Evolutionary conservation across 805 yeast genomes (phyloP).

Genomic region (Ogataea paraovalis): DNA sequence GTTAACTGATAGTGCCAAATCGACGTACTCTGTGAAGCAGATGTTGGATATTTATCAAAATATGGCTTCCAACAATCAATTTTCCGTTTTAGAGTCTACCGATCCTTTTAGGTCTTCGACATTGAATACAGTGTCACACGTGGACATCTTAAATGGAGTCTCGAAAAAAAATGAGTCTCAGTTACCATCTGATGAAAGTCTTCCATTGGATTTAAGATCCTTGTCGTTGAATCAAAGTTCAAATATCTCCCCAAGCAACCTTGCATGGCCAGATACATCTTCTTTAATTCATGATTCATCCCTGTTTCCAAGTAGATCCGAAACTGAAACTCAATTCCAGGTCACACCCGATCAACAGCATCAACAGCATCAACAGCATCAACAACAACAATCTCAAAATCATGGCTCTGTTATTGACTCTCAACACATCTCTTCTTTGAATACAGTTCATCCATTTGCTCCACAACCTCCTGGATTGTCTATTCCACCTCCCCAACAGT

Average conservation of each 20-base stretch:
- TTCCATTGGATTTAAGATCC: constrained; percentile 8
- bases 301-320: background rate
- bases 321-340: background rate
- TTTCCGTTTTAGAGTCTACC: constrained; percentile 15
- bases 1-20: background rate
- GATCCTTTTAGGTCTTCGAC: constrained; percentile 32
- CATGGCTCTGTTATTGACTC: background rate
- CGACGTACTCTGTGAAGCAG: constrained; percentile 46
- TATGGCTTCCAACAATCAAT: constrained; percentile 31
- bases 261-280: background rate
- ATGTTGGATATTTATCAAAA: constrained; percentile 50
- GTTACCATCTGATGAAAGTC: constrained; percentile 21
- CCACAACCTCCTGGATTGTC: constrained; percentile 15
- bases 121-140: constrained; percentile 12
- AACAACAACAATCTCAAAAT: background rate
- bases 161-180: background rate
- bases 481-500: background rate
- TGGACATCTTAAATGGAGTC: constrained; percentile 18
- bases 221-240: background rate
- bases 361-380: constrained; percentile 1
- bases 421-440: background rate
- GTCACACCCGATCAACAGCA: background rate
- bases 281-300: background rate
- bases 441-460: background rate
- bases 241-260: background rate